phyloP scores from a whole-genome alignment of 441 rosid genomes.

The Metrosideros polymorpha region DNA sequence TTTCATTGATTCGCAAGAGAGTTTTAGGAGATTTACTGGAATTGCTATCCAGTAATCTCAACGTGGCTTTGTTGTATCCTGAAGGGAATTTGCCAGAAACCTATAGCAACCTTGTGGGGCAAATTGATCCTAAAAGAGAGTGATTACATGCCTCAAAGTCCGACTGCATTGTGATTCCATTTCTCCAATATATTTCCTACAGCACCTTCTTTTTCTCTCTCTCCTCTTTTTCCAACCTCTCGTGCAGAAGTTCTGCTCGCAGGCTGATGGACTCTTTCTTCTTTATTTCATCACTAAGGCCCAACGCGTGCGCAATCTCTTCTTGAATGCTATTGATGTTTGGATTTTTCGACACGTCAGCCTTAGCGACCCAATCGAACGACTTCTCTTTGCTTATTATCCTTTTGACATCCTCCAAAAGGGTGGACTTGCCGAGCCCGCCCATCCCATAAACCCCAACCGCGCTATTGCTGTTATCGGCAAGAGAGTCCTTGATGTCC shows the following conservation, averaged over 20 bases:
- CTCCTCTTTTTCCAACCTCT: neutral
- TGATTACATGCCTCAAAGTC: too few species aligned
- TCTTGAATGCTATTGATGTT: neutral
- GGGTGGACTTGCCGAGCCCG: neutral
- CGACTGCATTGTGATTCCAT: too few species aligned
- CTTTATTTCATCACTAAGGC: neutral
- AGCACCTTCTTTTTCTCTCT: neutral
- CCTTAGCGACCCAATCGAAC: neutral
- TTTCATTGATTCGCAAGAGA: too few species aligned
- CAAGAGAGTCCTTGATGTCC: neutral
- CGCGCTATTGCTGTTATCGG: neutral
- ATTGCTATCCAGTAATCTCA: too few species aligned
- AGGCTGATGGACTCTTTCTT: accelerated
- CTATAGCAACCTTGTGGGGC: too few species aligned
- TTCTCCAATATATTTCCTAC: too few species aligned
- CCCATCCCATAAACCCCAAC: neutral
- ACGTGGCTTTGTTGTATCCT: too few species aligned
- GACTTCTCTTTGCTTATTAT: neutral
- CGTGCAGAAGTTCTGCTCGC: neutral
- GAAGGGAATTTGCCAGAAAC: too few species aligned
- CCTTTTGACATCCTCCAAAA: neutral
- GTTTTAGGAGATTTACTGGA: too few species aligned
- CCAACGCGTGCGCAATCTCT: neutral
- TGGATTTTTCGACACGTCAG: neutral
- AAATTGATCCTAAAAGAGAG: too few species aligned